These are phyloP conservation scores for Irpex sp. DNA, from an alignment of 1,284 basidiomycete species.

Conservation along the genomic window DNA sequence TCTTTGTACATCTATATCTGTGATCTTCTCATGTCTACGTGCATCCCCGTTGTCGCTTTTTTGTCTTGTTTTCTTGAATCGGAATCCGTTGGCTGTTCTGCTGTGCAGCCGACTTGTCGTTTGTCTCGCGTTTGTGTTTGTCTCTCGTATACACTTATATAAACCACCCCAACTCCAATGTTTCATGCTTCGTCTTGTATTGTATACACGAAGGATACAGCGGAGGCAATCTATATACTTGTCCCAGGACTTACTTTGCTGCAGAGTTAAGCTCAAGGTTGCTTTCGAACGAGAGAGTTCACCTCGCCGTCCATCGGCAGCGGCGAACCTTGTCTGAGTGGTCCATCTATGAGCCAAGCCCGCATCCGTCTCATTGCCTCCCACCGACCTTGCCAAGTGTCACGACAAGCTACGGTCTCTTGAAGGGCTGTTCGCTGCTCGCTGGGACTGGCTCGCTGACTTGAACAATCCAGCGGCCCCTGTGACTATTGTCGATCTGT, in stretches of 20 bases:
- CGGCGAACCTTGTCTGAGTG: too few relatives aligned
- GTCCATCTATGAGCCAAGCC: too few relatives aligned
- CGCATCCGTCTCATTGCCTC: too few relatives aligned
- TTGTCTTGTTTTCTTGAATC: not conserved
- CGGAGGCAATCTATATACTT: not conserved
- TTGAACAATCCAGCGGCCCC: not conserved
- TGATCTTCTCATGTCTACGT: not conserved
- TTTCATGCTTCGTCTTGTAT: not conserved
- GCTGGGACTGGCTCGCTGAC: not conserved
- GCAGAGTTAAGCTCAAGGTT: not conserved
- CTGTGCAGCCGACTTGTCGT: too few relatives aligned
- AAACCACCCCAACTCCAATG: too few relatives aligned
- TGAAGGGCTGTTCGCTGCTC: too few relatives aligned
- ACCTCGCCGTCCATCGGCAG: not conserved
- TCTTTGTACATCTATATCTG: not conserved
- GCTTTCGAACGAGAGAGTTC: not conserved
- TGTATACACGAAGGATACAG: not conserved
- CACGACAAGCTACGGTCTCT: too few relatives aligned
- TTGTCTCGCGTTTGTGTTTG: too few relatives aligned
- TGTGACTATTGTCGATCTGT: too few relatives aligned
- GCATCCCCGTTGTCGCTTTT: not conserved
- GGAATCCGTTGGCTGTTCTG: not conserved
- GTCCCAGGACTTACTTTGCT: not conserved
- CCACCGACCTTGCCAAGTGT: too few relatives aligned
- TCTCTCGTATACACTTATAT: too few relatives aligned